Percentiles rank a stretch among this genome's conserved stretches.
phyloP scores from a whole-genome alignment of 2,329 filamentous ascomycete species.

The Fusarium aywerte region DNA sequence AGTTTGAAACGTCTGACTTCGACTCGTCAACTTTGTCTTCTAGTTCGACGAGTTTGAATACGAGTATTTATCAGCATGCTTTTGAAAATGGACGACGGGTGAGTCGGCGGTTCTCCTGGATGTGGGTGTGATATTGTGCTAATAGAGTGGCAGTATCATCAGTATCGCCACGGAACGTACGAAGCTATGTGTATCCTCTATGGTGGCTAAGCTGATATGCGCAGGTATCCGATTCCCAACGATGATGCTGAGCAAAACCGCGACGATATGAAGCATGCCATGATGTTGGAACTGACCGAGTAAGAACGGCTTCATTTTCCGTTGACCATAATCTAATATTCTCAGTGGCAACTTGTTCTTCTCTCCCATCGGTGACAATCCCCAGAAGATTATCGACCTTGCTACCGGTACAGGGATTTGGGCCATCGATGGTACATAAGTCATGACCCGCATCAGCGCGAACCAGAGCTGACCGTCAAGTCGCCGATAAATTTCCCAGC shows the following conservation, averaged over 20 bases:
- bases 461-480: background rate
- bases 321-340: accelerated
- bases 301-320: background rate
- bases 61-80: slow-evolving; percentile 41
- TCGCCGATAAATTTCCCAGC: slow-evolving; percentile 43
- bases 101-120: accelerated
- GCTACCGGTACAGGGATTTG: slow-evolving; percentile 42
- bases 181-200: accelerated
- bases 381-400: slow-evolving; percentile 40
- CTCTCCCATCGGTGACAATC: slow-evolving; percentile 23
- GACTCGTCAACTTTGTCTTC: slow-evolving; percentile 28
- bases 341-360: slow-evolving; percentile 39
- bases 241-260: slow-evolving; percentile 45
- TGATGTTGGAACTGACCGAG: slow-evolving; percentile 46
- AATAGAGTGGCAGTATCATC: slow-evolving; percentile 27
- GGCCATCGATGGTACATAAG: slow-evolving; percentile 39
- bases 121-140: background rate
- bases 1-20: slow-evolving; percentile 38
- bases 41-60: slow-evolving; percentile 35
- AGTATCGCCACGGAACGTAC: slow-evolving; percentile 42
- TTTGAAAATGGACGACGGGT: slow-evolving; percentile 44
- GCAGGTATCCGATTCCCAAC: slow-evolving; percentile 43
- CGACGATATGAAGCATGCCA: slow-evolving; percentile 48
- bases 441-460: accelerated
- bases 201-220: slow-evolving; percentile 21